These are phyloP conservation scores for Aspergillus udagawae DNA, from an alignment of 2,329 filamentous ascomycete species.

Conservation along the genomic window DNA sequence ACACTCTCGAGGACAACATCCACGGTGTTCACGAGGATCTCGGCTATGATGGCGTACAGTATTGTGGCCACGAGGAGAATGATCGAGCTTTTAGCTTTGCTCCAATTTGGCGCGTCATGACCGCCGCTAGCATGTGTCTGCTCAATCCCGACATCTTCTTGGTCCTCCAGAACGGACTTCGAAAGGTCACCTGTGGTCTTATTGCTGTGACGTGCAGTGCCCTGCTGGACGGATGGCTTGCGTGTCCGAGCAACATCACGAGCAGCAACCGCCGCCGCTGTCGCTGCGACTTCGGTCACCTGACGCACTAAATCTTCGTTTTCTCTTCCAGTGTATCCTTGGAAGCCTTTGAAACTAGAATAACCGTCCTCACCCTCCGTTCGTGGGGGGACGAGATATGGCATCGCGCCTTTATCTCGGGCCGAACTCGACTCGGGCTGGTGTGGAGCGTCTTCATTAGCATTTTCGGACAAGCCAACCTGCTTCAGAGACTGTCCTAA, in stretches of 20 bases:
- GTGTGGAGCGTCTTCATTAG: slow-evolving; percentile 36
- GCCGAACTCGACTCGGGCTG: slow-evolving; percentile 20
- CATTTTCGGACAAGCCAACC: slow-evolving; percentile 63
- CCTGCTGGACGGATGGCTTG: slow-evolving; percentile 44
- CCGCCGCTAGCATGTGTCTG: slow-evolving; percentile 58
- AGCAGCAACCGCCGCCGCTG: slow-evolving; percentile 81
- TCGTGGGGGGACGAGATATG: slow-evolving; percentile 75
- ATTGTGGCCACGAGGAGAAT: slow-evolving; percentile 86
- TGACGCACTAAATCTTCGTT: slow-evolving; percentile 78
- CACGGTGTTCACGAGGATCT: slow-evolving; percentile 94
- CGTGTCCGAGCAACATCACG: slow-evolving; percentile 63
- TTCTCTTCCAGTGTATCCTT: slow-evolving; percentile 75
- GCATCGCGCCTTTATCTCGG: slow-evolving; percentile 39
- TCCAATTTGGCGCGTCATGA: slow-evolving; percentile 99
- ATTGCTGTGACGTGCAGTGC: slow-evolving; percentile 26
- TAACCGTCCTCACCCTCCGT: slow-evolving; percentile 43
- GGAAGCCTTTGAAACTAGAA: slow-evolving; percentile 30
- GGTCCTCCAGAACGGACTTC: slow-evolving; percentile 39
- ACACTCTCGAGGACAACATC: slow-evolving; percentile 91
- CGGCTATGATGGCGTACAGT: slow-evolving; percentile 93
- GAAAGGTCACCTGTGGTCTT: slow-evolving; percentile 35
- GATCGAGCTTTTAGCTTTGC: slow-evolving; percentile 80
- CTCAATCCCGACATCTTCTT: slow-evolving; percentile 46
- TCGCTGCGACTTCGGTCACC: slow-evolving; percentile 90
- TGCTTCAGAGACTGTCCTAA: slow-evolving; percentile 85